A percentile compares a stretch with the other conserved stretches of the same genome.
Evolutionary conservation across 2,329 filamentous ascomycete species (phyloP).

Genomic region (Leptoxyphium fumago): DNA sequence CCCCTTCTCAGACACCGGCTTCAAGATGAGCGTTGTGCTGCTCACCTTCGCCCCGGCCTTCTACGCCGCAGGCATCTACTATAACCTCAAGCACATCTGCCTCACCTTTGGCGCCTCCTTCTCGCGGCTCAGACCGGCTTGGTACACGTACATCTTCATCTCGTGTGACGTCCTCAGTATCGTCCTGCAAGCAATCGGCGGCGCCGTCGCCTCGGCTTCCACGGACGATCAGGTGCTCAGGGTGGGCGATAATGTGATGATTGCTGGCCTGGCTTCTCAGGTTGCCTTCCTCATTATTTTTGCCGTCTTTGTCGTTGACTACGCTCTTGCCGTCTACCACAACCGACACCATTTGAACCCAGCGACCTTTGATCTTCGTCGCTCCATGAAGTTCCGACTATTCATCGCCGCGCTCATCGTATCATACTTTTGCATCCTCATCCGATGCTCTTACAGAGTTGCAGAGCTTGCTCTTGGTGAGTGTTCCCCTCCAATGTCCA

Average conservation of each 20-base stretch:
- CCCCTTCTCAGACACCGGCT: conserved; percentile 28
- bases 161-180: conserved; percentile 44
- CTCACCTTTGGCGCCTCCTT: conserved; percentile 24
- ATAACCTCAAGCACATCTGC: conserved; percentile 29
- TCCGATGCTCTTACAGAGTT: conserved; percentile 16
- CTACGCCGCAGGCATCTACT: conserved; percentile 31
- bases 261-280: conserved; percentile 43
- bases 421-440: conserved; percentile 14
- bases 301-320: conserved; percentile 26
- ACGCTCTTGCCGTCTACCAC: conserved; percentile 11
- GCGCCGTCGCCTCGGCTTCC: conserved; percentile 41
- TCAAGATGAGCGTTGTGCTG: conserved; percentile 29
- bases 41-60: conserved; percentile 32
- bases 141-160: conserved; percentile 43
- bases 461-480: conserved; percentile 10
- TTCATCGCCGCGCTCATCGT: conserved; percentile 13
- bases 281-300: conserved; percentile 39
- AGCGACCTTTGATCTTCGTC: conserved; percentile 21
- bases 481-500: neutral
- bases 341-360: conserved; percentile 11
- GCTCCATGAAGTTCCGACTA: conserved; percentile 11
- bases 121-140: conserved; percentile 13
- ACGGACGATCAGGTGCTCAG: conserved; percentile 26
- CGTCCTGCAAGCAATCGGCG: conserved; percentile 43
- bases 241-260: conserved; percentile 40